phyloP scores from a whole-genome alignment of 1,284 basidiomycete species.

The Inonotus obliquus region DNA sequence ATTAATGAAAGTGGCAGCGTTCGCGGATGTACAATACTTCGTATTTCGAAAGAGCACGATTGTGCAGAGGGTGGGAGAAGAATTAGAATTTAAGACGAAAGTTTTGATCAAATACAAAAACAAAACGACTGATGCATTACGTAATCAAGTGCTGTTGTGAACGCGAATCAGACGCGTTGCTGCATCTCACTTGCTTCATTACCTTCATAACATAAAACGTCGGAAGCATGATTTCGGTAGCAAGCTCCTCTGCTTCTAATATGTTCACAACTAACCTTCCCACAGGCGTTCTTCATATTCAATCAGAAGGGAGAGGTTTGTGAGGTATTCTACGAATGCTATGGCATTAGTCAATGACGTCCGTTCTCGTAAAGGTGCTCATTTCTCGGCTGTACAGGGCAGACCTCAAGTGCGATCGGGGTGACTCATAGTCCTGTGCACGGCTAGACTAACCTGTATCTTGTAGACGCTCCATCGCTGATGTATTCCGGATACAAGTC shows the following conservation, averaged over 20 bases:
- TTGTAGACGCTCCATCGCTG: slow-evolving; percentile 90
- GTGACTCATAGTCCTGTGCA: background rate
- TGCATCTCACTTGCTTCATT: slow-evolving; percentile 6
- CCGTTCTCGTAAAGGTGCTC: slow-evolving; percentile 59
- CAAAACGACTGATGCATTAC: too few species aligned
- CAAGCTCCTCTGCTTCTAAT: background rate
- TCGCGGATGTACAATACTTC: too few species aligned
- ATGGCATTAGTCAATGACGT: background rate
- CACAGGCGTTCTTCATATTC: slow-evolving; percentile 94
- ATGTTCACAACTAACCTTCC: background rate
- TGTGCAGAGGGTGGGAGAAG: too few species aligned
- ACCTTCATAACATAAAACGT: background rate
- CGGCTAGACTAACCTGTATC: background rate
- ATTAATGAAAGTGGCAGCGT: too few species aligned
- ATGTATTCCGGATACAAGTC: slow-evolving; percentile 97
- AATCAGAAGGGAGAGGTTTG: slow-evolving; percentile 95
- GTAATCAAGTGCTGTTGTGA: background rate
- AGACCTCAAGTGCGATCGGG: slow-evolving; percentile 78
- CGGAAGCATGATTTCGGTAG: slow-evolving; percentile 27
- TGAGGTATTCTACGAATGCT: background rate
- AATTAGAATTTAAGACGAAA: too few species aligned
- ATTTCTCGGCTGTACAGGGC: slow-evolving; percentile 91
- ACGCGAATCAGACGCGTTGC: slow-evolving; percentile 9
- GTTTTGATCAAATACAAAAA: too few species aligned
- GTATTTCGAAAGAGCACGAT: too few species aligned